Evolutionary conservation across 306 rosid genomes (phyloP).

Genomic region (Abrus precatorius): DNA sequence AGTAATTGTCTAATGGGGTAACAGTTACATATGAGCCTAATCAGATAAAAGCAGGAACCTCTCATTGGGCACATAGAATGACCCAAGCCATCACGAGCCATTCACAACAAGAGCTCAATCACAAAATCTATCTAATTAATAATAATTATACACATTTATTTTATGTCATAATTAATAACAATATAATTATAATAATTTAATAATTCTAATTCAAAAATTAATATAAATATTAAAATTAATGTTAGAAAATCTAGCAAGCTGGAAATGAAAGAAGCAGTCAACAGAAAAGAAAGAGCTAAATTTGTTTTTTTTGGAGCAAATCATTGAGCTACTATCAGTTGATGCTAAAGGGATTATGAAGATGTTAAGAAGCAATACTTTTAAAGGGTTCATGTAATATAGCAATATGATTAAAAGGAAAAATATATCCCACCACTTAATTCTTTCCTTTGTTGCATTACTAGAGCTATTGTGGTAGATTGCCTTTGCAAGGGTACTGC

Average conservation of each 20-base stretch:
- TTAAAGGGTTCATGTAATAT: conserved; percentile 67
- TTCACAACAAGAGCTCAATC: too few species aligned
- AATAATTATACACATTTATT: too few species aligned
- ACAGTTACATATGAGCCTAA: too few species aligned
- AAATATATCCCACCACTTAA: conserved; percentile 65
- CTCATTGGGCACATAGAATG: too few species aligned
- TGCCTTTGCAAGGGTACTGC: conserved; percentile 89
- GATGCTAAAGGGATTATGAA: conserved; percentile 86
- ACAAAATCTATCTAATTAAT: too few species aligned
- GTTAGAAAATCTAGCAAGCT: conserved; percentile 48
- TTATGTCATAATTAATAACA: too few species aligned
- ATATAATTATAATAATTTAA: too few species aligned
- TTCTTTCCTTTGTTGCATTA: conserved; percentile 66
- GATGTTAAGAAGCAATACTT: conserved; percentile 70
- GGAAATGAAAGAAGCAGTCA: conserved; percentile 81
- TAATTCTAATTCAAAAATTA: too few species aligned
- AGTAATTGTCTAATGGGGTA: too few species aligned
- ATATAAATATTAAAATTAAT: too few species aligned
- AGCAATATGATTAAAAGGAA: conserved; percentile 63
- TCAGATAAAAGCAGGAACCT: too few species aligned
- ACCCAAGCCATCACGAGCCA: too few species aligned
- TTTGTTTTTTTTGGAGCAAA: conserved; percentile 72
- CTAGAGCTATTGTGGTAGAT: conserved; percentile 71
- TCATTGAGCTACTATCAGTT: conserved; percentile 81
- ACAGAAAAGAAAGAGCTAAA: conserved; percentile 72